Base-by-base conservation (phyloP, 805 yeast species). In the Wickerhamiella hasegawae region DNA sequence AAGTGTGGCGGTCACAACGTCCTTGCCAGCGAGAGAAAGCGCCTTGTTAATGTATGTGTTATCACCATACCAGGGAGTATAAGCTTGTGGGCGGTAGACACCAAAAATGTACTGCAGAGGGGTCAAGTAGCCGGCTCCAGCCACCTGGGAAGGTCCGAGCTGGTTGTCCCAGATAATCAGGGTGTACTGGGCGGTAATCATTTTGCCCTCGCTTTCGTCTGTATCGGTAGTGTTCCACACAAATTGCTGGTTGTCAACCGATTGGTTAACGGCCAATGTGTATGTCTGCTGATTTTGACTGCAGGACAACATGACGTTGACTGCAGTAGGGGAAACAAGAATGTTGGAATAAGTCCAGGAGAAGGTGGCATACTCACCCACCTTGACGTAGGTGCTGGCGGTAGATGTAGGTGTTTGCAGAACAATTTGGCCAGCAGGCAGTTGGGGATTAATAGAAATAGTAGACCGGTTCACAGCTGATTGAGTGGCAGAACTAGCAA, bases 251-350 rank as follows among this genome's bases (percentile, higher is more conserved):
- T 52, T 42, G 25, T 47, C 37, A 25, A 53, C 40, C 2, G 56
- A 37, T 25, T 51, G 48, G 40, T 55, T 54, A 3, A 37, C 41
- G 2, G 64, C 59, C 20, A 60, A 36, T 4, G 64, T 60, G 37
- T 55, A 57, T 5, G 58, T 52, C 38, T 58, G 51, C 20, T 41
- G 33, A 45, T 60, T 61, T 32, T 39, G 34, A 17, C 59, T 46
- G 47, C 65, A 61, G 31, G 45, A 44, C 4, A 60, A 60, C 37
- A 56, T 59, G 25, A 60, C 51, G 34, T 60, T 58, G 30, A 61
- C 39, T 1, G 54, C 55, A 6, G 48, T 39, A 1, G 65, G 65
- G 6, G 59, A 48, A n/a, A 54, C 47, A 3, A 36, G 28, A 12
- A 60, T 47, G 35, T 48, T 45, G 11, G 64, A 58, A 41, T 53